Evolutionary conservation across 2,329 filamentous ascomycete species (phyloP).

Genomic region (Colletotrichum cereale): DNA sequence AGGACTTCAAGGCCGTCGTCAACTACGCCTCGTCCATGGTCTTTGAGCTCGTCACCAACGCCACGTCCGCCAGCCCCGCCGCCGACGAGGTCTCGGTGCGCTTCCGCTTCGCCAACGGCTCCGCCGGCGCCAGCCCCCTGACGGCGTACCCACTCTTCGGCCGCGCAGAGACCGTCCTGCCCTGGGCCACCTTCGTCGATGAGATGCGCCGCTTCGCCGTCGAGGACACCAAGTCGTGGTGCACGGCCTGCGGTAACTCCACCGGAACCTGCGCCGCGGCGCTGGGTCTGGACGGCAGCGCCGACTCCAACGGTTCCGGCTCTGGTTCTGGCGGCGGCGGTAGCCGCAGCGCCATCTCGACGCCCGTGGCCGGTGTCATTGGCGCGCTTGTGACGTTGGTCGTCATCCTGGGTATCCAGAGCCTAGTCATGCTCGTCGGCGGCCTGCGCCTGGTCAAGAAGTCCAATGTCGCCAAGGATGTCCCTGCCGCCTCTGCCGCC

Average conservation of each 20-base stretch:
- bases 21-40: conserved; percentile 86
- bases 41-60: conserved; percentile 77
- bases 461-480: conserved; percentile 50
- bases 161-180: conserved; percentile 64
- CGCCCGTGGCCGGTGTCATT: conserved; percentile 83
- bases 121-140: conserved; percentile 65
- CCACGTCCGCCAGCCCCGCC: conserved; percentile 60
- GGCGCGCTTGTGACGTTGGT: conserved; percentile 75
- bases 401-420: conserved; percentile 61
- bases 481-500: neutral
- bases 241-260: conserved; percentile 78
- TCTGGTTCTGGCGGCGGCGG: conserved; percentile 45
- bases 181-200: conserved; percentile 76
- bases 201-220: conserved; percentile 77
- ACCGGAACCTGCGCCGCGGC: conserved; percentile 71
- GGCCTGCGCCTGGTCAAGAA: conserved; percentile 64
- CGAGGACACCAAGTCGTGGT: conserved; percentile 76
- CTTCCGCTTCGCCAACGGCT: conserved; percentile 73
- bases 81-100: conserved; percentile 66
- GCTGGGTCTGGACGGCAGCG: conserved; percentile 43
- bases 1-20: conserved; percentile 80
- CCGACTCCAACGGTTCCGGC: conserved; percentile 44
- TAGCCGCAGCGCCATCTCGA: conserved; percentile 72
- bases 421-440: conserved; percentile 55
- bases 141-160: conserved; percentile 71